Conservation (phyloP, 2,329 filamentous ascomycete genomes). For the Hypoxylon sp. region DNA sequence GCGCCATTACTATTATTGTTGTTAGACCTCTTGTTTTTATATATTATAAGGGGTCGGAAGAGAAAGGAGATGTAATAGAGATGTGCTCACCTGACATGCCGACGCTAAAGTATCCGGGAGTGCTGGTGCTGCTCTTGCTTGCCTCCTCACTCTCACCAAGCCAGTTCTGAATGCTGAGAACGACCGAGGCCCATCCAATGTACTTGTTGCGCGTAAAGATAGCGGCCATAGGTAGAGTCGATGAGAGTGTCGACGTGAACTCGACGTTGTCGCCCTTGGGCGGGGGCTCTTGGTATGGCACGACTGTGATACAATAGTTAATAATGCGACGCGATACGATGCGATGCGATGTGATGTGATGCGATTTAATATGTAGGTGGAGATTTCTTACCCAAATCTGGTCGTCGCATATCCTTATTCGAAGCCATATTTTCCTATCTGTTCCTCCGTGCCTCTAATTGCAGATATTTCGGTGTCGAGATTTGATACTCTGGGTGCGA, state of each 20-base stretch:
- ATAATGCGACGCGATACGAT: slow-evolving; percentile 24
- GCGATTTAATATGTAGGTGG: neutral
- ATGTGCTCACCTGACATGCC: slow-evolving; percentile 79
- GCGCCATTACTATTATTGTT: slow-evolving; percentile 68
- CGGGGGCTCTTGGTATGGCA: slow-evolving; percentile 86
- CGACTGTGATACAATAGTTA: slow-evolving; percentile 68
- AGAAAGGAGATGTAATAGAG: neutral
- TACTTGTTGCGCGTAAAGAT: slow-evolving; percentile 95
- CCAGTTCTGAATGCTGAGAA: slow-evolving; percentile 83
- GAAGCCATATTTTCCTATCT: slow-evolving; percentile 67
- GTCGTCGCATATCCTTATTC: slow-evolving; percentile 82
- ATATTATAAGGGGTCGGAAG: neutral
- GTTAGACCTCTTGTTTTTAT: neutral
- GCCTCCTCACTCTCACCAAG: slow-evolving; percentile 79
- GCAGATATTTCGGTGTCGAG: slow-evolving; percentile 23
- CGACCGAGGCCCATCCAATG: slow-evolving; percentile 78
- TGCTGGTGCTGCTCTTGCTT: slow-evolving; percentile 73
- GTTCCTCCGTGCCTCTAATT: neutral
- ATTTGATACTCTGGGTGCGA: slow-evolving; percentile 9
- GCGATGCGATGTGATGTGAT: slow-evolving; percentile 27
- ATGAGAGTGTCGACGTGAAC: slow-evolving; percentile 78
- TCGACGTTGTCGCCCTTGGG: slow-evolving; percentile 75
- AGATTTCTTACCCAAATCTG: slow-evolving; percentile 75
- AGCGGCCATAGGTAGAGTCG: slow-evolving; percentile 93
- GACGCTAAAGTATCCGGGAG: slow-evolving; percentile 80